Evolutionary conservation across 108 stramenopile species (phyloP), one percentile per base, ranked within the genome.

Genomic region (Skeletonema tropicum): DNA sequence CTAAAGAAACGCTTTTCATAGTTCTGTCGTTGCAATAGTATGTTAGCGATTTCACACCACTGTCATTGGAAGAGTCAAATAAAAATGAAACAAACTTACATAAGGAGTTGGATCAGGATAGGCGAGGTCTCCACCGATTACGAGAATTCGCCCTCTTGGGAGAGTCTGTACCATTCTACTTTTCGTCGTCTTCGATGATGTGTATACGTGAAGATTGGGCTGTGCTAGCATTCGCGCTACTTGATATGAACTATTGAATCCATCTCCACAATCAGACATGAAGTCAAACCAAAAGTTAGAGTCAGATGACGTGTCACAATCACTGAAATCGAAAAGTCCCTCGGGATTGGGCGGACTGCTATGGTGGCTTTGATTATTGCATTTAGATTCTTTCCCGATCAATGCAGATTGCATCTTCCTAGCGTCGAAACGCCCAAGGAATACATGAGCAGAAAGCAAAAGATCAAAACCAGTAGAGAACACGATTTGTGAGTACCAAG

Each of bases 61-160:
- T 15, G 15, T 5, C 15, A 15, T 39, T 39, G 38, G 38, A 11
- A 39, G 38, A n/a, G 15, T 15, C 42, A 45, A 45, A 15, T 11
- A n/a, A 42, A 2, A 15, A 15, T 15, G 41, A 42, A 42, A 0
- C 41, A 42, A 15, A 45, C 42, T 45, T n/a, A 45, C 42, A 79
- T 83, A 64, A 12, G 64, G 61, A 17, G 70, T 79, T 14, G 88
- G 88, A 29, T 83, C 82, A 2, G 88, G 88, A 52, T 89, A 89
- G 6, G 88, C 88, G 19, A 89, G 71, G 66, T 89, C 88, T 21
- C 88, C 88, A n/a, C 88, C 88, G 57, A 86, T 66, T 12, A 89
- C 72, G n/a, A 89, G 75, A 2, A 89, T 17, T 25, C 83, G 78
- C 6, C 88, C 88, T 8, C 88, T 69, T 29, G 86, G 86, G 10